Conservation (phyloP, 2,329 filamentous ascomycete species). For the Phaeosphaeriaceae sp. region DNA sequence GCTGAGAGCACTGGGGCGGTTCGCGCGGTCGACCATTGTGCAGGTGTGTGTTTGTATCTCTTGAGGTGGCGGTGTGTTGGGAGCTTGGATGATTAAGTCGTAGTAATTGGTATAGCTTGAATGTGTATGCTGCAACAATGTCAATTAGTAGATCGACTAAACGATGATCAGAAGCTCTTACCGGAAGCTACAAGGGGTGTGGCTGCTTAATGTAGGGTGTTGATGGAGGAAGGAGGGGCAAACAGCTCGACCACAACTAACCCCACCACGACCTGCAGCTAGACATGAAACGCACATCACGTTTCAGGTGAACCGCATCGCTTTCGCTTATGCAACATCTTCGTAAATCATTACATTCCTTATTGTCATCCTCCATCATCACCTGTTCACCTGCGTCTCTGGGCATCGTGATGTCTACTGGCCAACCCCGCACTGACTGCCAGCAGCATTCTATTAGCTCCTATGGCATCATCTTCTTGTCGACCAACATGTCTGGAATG, state of each 20-base stretch:
- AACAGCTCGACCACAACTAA: conserved; percentile 20
- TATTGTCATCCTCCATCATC: neutral
- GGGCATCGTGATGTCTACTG: neutral
- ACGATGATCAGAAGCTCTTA: conserved; percentile 9
- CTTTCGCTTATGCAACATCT: conserved; percentile 12
- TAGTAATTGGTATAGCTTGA: neutral
- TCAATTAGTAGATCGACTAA: neutral
- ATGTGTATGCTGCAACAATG: neutral
- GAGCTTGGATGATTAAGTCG: neutral
- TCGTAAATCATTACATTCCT: conserved; percentile 3
- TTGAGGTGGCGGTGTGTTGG: conserved; percentile 10
- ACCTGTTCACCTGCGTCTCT: neutral
- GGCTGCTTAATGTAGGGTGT: conserved; percentile 21
- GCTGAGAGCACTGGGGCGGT: conserved; percentile 76
- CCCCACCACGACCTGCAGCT: conserved; percentile 28
- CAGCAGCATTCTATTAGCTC: neutral
- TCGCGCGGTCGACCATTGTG: conserved; percentile 79
- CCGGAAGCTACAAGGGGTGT: conserved; percentile 15
- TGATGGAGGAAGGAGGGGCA: conserved; percentile 26
- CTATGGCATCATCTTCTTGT: neutral
- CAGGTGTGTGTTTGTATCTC: conserved; percentile 10
- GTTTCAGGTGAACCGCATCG: conserved; percentile 24
- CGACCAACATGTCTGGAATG: neutral
- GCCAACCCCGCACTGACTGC: neutral
- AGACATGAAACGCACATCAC: conserved; percentile 11